Percentiles rank a stretch among this genome's conserved stretches.
Evolutionary conservation across 2,329 filamentous ascomycete genomes (phyloP).

Genomic region (Rasamsonia emersonii): DNA sequence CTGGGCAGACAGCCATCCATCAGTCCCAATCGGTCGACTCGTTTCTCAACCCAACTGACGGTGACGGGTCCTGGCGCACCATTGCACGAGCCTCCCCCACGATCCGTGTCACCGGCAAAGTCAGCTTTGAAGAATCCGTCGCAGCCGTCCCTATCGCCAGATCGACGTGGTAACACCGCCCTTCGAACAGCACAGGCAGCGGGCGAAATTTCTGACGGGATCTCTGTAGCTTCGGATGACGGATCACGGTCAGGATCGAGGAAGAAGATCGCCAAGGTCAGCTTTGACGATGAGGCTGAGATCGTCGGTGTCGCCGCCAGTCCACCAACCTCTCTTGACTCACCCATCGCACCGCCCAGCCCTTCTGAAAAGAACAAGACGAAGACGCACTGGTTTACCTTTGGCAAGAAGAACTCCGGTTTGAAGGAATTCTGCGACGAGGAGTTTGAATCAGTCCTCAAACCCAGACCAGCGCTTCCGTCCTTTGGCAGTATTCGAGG

Average conservation of each 20-base stretch:
- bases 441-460: conserved; percentile 48
- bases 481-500: conserved; percentile 56
- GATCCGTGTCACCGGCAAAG: conserved; percentile 54
- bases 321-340: conserved; percentile 33
- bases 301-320: conserved; percentile 38
- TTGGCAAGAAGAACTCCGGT: conserved; percentile 24
- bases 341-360: conserved; percentile 22
- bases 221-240: conserved; percentile 42
- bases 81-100: conserved; percentile 49
- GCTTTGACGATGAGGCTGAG: conserved; percentile 56
- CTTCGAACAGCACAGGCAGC: conserved; percentile 25
- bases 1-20: conserved; percentile 7
- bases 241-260: conserved; percentile 32
- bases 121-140: conserved; percentile 52
- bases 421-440: conserved; percentile 29
- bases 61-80: conserved; percentile 39
- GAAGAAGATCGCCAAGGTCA: conserved; percentile 53
- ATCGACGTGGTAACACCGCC: conserved; percentile 17
- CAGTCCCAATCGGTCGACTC: conserved; percentile 48
- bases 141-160: conserved; percentile 31
- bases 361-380: conserved; percentile 24
- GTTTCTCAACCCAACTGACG: conserved; percentile 46
- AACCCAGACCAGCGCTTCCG: conserved; percentile 50
- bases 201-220: conserved; percentile 50
- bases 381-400: conserved; percentile 28